Conservation (phyloP, 2,329 filamentous ascomycete genomes). For the Colletotrichum orbiculare region DNA sequence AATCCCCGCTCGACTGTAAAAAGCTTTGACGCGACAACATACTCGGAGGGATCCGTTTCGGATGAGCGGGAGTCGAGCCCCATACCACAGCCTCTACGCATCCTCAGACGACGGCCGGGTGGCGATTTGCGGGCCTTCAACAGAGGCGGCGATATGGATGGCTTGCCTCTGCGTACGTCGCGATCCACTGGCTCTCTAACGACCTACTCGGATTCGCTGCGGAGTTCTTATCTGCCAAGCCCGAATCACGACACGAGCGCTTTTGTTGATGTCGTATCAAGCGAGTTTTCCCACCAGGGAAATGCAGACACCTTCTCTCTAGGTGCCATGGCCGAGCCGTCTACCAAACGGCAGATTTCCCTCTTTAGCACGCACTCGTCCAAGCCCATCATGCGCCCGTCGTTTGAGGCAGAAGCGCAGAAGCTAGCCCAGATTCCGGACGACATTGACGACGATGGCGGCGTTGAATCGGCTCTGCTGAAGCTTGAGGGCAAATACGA, state of each 20-base stretch:
- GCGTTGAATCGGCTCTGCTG: conserved; percentile 89
- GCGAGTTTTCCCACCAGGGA: conserved; percentile 51
- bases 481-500: conserved; percentile 92
- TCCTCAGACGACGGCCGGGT: conserved; percentile 78
- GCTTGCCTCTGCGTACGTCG: conserved; percentile 60
- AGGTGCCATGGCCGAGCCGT: conserved; percentile 65
- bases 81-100: conserved; percentile 66
- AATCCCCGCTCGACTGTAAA: conserved; percentile 61
- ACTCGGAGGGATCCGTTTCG: conserved; percentile 62
- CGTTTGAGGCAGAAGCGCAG: conserved; percentile 89
- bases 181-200: conserved; percentile 70
- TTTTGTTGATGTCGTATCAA: conserved; percentile 57
- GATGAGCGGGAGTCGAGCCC: conserved; percentile 54
- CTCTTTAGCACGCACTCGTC: conserved; percentile 72
- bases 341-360: conserved; percentile 58
- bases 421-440: conserved; percentile 90
- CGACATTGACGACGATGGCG: conserved; percentile 80
- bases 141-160: conserved; percentile 71
- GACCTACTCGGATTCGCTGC: conserved; percentile 69
- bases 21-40: conserved; percentile 71
- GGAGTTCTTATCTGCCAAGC: conserved; percentile 66
- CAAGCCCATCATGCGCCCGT: conserved; percentile 73
- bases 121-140: conserved; percentile 78
- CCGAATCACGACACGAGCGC: conserved; percentile 51
- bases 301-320: conserved; percentile 65